A percentile compares a stretch with the other conserved stretches of the same genome.
Conservation (phyloP, 2,329 filamentous ascomycete genomes). For the Coniochaeta sp. region DNA sequence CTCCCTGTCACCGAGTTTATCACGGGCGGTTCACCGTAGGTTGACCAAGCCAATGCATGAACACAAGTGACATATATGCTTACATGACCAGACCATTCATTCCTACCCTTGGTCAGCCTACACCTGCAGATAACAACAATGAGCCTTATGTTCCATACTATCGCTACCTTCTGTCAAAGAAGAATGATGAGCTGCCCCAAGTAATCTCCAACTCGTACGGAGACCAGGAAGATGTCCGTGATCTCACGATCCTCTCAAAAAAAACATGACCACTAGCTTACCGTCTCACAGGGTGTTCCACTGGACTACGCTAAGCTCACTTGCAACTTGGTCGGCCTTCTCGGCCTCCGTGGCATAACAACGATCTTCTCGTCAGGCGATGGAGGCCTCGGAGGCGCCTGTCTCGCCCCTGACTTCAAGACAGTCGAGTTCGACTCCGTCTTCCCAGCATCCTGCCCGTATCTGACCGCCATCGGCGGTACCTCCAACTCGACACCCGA, state of each 20-base stretch:
- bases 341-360: slow-evolving; percentile 59
- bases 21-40: slow-evolving; percentile 15
- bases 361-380: slow-evolving; percentile 61
- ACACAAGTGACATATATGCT: slow-evolving; percentile 15
- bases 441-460: slow-evolving; percentile 40
- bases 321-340: slow-evolving; percentile 53
- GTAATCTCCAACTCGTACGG: slow-evolving; percentile 65
- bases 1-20: slow-evolving; percentile 22
- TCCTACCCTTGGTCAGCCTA: slow-evolving; percentile 17
- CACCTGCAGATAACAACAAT: slow-evolving; percentile 38
- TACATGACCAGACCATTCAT: slow-evolving; percentile 24
- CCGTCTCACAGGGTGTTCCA: slow-evolving; percentile 39
- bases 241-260: background rate
- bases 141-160: slow-evolving; percentile 62
- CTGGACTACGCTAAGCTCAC: slow-evolving; percentile 43
- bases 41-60: slow-evolving; percentile 7
- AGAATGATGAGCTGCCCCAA: slow-evolving; percentile 47
- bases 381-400: slow-evolving; percentile 22
- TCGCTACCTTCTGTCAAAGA: slow-evolving; percentile 47
- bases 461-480: slow-evolving; percentile 54
- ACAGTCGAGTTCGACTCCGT: slow-evolving; percentile 33
- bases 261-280: background rate
- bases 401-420: slow-evolving; percentile 15
- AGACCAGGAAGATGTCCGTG: slow-evolving; percentile 43
- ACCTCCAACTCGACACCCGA: slow-evolving; percentile 44